A percentile compares a stretch with the other conserved stretches of the same genome.
phyloP scores from a whole-genome alignment of 2,329 filamentous ascomycete genomes.

The Phoma sp. region DNA sequence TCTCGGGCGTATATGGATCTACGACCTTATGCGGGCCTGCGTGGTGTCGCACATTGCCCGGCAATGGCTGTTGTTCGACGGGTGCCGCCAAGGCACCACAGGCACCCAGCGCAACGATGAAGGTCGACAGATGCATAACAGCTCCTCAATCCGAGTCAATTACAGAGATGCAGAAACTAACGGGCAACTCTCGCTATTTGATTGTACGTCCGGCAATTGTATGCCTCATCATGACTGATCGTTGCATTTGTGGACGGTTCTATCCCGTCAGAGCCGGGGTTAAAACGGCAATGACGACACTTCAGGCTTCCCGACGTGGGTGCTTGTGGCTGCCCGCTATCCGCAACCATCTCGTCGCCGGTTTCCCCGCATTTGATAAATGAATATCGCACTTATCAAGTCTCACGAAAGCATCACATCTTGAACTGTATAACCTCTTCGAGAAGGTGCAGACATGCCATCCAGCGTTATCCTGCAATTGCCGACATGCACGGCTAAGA shows the following conservation, averaged over 20 bases:
- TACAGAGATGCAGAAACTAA: conserved; percentile 2
- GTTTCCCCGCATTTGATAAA: conserved; percentile 24
- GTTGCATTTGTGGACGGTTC: background rate
- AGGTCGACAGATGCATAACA: conserved; percentile 40
- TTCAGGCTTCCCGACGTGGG: conserved; percentile 32
- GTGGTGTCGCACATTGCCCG: conserved; percentile 33
- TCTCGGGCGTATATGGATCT: conserved; percentile 66
- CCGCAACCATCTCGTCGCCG: conserved; percentile 7
- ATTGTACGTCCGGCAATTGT: conserved; percentile 2
- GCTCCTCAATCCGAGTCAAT: conserved; percentile 25
- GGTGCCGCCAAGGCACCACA: conserved; percentile 38
- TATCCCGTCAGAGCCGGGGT: conserved; percentile 10
- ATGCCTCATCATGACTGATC: background rate
- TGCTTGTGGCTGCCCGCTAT: conserved; percentile 5
- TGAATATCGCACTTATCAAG: conserved; percentile 20
- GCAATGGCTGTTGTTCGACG: conserved; percentile 50
- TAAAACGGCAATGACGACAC: conserved; percentile 52
- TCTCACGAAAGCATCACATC: conserved; percentile 5
- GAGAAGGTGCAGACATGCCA: conserved; percentile 1
- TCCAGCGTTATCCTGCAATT: conserved; percentile 37
- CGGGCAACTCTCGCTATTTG: conserved; percentile 5
- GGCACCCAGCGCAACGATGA: conserved; percentile 40
- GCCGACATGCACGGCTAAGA: conserved; percentile 25
- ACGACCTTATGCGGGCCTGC: conserved; percentile 32
- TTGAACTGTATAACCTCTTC: background rate